These are phyloP conservation scores for Gynandropsis gynandra DNA, from an alignment of 345 rosid genomes.

Conservation along the genomic window DNA sequence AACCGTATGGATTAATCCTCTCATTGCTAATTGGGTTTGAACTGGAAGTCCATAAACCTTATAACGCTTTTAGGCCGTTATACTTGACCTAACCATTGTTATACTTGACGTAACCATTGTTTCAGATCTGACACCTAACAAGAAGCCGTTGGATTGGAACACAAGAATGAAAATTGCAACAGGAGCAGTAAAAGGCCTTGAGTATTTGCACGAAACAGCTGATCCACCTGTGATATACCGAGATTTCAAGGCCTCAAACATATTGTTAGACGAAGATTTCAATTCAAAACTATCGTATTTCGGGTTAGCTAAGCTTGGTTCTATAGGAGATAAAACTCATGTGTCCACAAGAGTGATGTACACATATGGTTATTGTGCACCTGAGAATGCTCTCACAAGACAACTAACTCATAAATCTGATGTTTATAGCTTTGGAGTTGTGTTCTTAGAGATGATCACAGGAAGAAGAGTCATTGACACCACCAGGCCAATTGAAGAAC, in stretches of 20 bases:
- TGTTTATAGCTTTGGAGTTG: constrained; percentile 81
- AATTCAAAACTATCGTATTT: constrained; percentile 74
- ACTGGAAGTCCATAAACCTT: constrained; percentile 43
- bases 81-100: too few species aligned
- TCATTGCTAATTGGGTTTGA: constrained; percentile 48
- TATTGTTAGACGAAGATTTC: too few species aligned
- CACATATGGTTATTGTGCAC: constrained; percentile 78
- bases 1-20: too few species aligned
- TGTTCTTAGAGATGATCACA: constrained; percentile 68
- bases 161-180: too few species aligned
- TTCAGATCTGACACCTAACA: too few species aligned
- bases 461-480: constrained; percentile 75
- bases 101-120: too few species aligned
- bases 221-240: too few species aligned
- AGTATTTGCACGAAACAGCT: too few species aligned
- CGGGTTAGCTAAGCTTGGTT: constrained; percentile 84
- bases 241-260: too few species aligned
- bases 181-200: too few species aligned
- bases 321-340: constrained; percentile 56
- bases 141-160: too few species aligned
- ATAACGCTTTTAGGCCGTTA: too few species aligned
- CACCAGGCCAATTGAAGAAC: constrained; percentile 52
- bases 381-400: constrained; percentile 66
- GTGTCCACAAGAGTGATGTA: constrained; percentile 89
- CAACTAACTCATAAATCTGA: constrained; percentile 64